Base-by-base conservation (phyloP, 1,284 basidiomycete genomes). In the Naganishia albida region DNA sequence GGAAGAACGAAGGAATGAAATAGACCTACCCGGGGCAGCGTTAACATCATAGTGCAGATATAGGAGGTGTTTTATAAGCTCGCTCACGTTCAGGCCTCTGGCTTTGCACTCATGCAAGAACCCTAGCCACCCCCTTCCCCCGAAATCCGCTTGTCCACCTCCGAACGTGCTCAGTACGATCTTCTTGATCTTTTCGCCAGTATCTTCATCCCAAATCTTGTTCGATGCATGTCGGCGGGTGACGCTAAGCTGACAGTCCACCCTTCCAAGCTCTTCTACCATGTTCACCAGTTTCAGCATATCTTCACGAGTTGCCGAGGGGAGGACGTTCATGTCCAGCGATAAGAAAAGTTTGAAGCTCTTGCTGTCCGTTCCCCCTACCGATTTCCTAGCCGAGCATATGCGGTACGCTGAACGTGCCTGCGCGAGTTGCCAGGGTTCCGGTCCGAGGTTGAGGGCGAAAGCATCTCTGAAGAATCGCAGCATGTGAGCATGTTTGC, bases 1-100 rank as follows among this genome's bases (percentile, higher is more conserved):
- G 64, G 70, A 80, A 80, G 70, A 79, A 80, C 2, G 75, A 69
- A 0, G 79, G 79, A 63, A 75, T 73, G 72, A 80, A 80, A 56
- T 73, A 73, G 30, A 77, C 69, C 71, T 74, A 63, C 12, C 3
- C 15, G 10, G 18, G 26, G 8, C 28, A 60, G 59, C 44, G 6
- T 48, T 3, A 3, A 3, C 30, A 30, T n/a, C 34, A 23, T 39
- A 7, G 30, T 30, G 18, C 23, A 59, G 20, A 10, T 53, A 25
- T 8, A 15, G 13, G 7, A 53, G 50, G 15, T 26, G 7, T 18
- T 25, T 16, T n/a, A 23, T 25, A n/a, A 13, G 23, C 13, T 15
- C 6, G 60, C 71, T 57, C 39, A 73, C 72, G 60, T 74, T 65
- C 40, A 72, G 53, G 0, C 67, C 70, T 40, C 71, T n/a, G 4